Evolutionary conservation across 495 filamentous ascomycete species (phyloP).

Genomic region (Xylaria curta): DNA sequence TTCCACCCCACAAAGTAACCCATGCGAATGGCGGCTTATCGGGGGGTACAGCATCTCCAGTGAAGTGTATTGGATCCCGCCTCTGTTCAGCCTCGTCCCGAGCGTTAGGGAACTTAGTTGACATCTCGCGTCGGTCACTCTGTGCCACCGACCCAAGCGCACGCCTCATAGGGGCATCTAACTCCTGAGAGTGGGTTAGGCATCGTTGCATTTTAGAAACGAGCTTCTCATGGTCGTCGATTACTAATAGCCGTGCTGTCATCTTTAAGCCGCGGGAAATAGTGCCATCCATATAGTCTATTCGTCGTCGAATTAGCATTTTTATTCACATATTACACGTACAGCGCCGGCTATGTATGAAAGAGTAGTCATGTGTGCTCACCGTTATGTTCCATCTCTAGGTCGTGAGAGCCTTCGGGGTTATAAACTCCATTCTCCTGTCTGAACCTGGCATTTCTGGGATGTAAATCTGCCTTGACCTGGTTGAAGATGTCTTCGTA

Average conservation of each 20-base stretch:
- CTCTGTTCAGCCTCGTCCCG: neutral
- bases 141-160: neutral
- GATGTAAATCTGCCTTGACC: neutral
- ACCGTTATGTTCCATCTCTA: neutral
- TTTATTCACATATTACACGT: neutral
- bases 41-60: neutral
- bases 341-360: no score
- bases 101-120: neutral
- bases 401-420: neutral
- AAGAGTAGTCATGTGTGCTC: neutral
- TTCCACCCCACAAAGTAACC: neutral
- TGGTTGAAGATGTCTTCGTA: slow-evolving; percentile 6
- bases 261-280: neutral
- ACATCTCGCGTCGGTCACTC: neutral
- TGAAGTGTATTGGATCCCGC: neutral
- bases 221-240: neutral
- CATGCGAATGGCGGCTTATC: neutral
- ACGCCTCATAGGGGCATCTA: neutral
- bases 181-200: neutral
- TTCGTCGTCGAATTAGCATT: neutral
- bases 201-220: neutral
- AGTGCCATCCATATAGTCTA: slow-evolving; percentile 6
- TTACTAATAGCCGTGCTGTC: neutral
- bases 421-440: neutral
- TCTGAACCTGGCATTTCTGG: neutral